Base-by-base conservation (phyloP, 176 grass and related monocot species). In the Aegilops longissima region DNA sequence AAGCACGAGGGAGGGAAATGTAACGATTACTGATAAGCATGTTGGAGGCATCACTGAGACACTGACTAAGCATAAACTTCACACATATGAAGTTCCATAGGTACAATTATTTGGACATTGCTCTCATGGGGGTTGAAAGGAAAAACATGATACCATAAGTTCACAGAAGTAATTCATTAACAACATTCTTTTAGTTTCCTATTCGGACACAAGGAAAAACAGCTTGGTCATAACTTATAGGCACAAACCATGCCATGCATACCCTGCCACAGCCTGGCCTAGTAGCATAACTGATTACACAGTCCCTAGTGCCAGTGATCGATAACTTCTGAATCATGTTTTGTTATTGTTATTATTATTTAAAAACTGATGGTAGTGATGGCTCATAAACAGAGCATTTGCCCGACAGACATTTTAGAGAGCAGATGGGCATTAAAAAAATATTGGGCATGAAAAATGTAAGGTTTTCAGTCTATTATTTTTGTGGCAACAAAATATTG, bases 111-210 rank as follows among this genome's bases (percentile, higher is more conserved):
- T 69, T 24, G 11, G 69, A 78, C 27, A 73, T 23, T 45, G 9
- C 30, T 86, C 25, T 42, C 17, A 35, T 49, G 30, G 35, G 25
- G 20, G 16, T 76, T 40, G 27, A 66, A 82, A 82, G 70, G 18
- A 75, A 74, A 80, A 75, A 81, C 18, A 65, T 69, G 3, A 31
- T 79, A 86, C 25, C 54, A 29, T 29, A 87, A 82, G 6, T 72
- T 18, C 40, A 63, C 2, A 17, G 1, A 87, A n/a, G 31, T 52
- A 29, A 76, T 82, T 39, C 62, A 67, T 87, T 87, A 74, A 58
- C 59, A 56, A n/a, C 6, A 81, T 27, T 80, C 24, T 64, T 81
- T 54, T 65, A 14, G 33, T 34, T 42, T 40, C 63, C 18, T 76
- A 6, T 20, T n/a, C 5, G 24, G 44, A 31, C 16, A 52, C 18